Percentiles rank a stretch among this genome's conserved stretches.
Evolutionary conservation across 768 basidiomycete species (phyloP).

Genomic region (Gloeostereum incarnatum): DNA sequence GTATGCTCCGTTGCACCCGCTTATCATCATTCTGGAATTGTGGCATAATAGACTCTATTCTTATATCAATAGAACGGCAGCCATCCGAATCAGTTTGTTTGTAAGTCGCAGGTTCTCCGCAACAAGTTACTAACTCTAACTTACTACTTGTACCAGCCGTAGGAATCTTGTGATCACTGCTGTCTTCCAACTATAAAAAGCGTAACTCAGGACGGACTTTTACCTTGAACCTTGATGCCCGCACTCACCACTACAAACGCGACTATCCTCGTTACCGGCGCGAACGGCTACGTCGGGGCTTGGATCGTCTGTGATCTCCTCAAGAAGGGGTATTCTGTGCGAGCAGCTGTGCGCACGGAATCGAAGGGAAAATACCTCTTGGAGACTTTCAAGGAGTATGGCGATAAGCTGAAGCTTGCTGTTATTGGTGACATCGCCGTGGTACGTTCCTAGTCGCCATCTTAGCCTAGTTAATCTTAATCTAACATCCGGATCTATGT

Average conservation of each 20-base stretch:
- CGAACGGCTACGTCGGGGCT: slow-evolving; percentile 49
- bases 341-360: slow-evolving; percentile 56
- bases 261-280: slow-evolving; percentile 44
- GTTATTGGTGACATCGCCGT: slow-evolving; percentile 60
- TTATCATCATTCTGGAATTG: no score
- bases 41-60: no score
- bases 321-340: slow-evolving; percentile 51
- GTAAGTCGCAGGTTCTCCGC: no score
- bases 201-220: no score
- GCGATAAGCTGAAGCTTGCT: slow-evolving; percentile 51
- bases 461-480: background rate
- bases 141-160: no score
- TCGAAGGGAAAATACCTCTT: slow-evolving; percentile 50
- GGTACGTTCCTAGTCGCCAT: slow-evolving; percentile 11
- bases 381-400: slow-evolving; percentile 42
- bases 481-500: background rate
- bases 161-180: no score
- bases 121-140: no score
- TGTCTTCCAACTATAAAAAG: no score
- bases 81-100: no score
- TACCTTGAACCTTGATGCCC: no score
- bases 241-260: background rate
- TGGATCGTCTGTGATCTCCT: slow-evolving; percentile 52
- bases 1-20: no score
- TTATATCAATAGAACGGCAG: no score